phyloP scores from a whole-genome alignment of 2,329 filamentous ascomycete species.

The Tolypocladium ovalisporum region DNA sequence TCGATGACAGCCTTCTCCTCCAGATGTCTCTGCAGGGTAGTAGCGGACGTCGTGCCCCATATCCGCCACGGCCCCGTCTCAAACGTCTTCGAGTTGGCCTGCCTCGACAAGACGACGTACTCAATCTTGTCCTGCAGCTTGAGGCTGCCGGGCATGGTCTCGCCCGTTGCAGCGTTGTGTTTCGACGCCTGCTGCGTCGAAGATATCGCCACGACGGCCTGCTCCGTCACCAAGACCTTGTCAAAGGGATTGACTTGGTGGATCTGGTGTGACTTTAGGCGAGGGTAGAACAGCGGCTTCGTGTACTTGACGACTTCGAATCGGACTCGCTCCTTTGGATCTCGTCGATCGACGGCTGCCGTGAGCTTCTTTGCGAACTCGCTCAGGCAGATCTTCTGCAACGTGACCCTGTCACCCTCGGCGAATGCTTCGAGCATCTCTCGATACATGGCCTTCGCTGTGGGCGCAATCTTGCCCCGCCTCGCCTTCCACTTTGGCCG shows the following conservation, averaged over 20 bases:
- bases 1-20: slow-evolving; percentile 23
- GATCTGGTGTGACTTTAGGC: slow-evolving; percentile 44
- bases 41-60: slow-evolving; percentile 52
- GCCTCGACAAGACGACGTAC: slow-evolving; percentile 50
- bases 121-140: slow-evolving; percentile 47
- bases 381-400: slow-evolving; percentile 42
- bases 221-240: slow-evolving; percentile 26
- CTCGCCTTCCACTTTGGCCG: slow-evolving; percentile 32
- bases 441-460: slow-evolving; percentile 48
- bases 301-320: slow-evolving; percentile 48
- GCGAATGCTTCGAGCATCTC: slow-evolving; percentile 53
- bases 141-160: slow-evolving; percentile 32
- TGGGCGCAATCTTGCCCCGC: slow-evolving; percentile 31
- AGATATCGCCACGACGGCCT: slow-evolving; percentile 48
- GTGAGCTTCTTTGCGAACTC: slow-evolving; percentile 40
- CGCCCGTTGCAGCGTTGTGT: slow-evolving; percentile 23
- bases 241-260: slow-evolving; percentile 32
- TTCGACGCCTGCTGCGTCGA: slow-evolving; percentile 44
- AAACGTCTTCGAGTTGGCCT: slow-evolving; percentile 33
- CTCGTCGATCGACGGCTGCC: slow-evolving; percentile 42
- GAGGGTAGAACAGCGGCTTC: slow-evolving; percentile 27
- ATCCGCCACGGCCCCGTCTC: slow-evolving; percentile 46
- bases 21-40: slow-evolving; percentile 30
- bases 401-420: slow-evolving; percentile 37
- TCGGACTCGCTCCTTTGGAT: slow-evolving; percentile 27